Percentiles rank a stretch among this genome's conserved stretches.
phyloP scores from a whole-genome alignment of 1,284 basidiomycete genomes.

The Pyrrhoderma noxium region DNA sequence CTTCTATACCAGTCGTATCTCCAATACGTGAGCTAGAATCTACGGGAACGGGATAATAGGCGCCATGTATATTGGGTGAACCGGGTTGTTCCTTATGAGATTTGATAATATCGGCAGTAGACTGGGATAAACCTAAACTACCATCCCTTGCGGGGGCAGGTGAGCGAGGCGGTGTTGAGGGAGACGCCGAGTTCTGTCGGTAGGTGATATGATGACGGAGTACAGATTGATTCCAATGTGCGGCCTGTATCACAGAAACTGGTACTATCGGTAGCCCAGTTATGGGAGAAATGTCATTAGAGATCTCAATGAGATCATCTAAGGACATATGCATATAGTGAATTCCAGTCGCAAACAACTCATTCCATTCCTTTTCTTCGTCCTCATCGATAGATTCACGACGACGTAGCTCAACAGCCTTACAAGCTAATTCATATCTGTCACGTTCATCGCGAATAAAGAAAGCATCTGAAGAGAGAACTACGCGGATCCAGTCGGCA shows the following conservation, averaged over 20 bases:
- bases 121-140: slow-evolving; percentile 52
- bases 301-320: slow-evolving; percentile 70
- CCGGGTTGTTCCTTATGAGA: neutral
- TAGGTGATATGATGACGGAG: slow-evolving; percentile 51
- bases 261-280: slow-evolving; percentile 68
- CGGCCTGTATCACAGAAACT: slow-evolving; percentile 58
- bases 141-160: slow-evolving; percentile 41
- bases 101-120: slow-evolving; percentile 41
- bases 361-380: slow-evolving; percentile 62
- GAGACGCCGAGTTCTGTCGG: slow-evolving; percentile 26
- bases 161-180: slow-evolving; percentile 30
- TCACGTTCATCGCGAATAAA: slow-evolving; percentile 78
- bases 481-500: slow-evolving; percentile 64
- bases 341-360: slow-evolving; percentile 73
- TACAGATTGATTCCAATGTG: slow-evolving; percentile 69
- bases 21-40: slow-evolving; percentile 81
- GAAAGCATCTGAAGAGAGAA: slow-evolving; percentile 74
- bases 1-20: slow-evolving; percentile 52
- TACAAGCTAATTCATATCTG: slow-evolving; percentile 71
- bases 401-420: slow-evolving; percentile 69
- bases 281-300: slow-evolving; percentile 63
- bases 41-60: slow-evolving; percentile 57
- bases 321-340: slow-evolving; percentile 85
- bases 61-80: slow-evolving; percentile 21
- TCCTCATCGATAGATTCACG: slow-evolving; percentile 36